Percentiles rank a stretch among this genome's conserved stretches.
Evolutionary conservation across 2,329 filamentous ascomycete genomes (phyloP).

Genomic region (Alternaria postmessia): DNA sequence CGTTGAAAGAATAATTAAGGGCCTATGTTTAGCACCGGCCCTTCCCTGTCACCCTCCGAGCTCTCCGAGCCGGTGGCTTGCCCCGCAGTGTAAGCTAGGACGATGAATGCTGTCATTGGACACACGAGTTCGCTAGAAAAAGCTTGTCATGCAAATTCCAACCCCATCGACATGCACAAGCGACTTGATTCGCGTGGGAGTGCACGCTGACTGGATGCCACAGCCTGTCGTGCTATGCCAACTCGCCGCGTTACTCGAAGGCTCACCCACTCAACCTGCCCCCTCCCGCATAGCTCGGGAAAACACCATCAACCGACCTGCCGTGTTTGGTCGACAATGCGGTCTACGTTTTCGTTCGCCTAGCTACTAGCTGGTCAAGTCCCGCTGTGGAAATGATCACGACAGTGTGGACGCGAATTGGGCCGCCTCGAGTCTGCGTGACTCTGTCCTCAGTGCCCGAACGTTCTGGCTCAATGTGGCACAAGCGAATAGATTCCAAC

Average conservation of each 20-base stretch:
- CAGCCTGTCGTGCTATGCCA: slow-evolving; percentile 42
- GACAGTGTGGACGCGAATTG: slow-evolving; percentile 34
- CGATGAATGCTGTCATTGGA: slow-evolving; percentile 40
- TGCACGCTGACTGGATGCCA: slow-evolving; percentile 43
- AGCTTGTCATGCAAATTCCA: slow-evolving; percentile 50
- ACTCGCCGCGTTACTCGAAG: slow-evolving; percentile 40
- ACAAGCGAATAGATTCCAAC: slow-evolving; percentile 33
- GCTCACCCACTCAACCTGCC: slow-evolving; percentile 17
- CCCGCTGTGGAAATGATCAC: slow-evolving; percentile 47
- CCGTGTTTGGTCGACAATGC: slow-evolving; percentile 39
- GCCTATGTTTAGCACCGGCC: slow-evolving; percentile 41
- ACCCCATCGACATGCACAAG: slow-evolving; percentile 35
- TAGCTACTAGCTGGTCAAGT: slow-evolving; percentile 32
- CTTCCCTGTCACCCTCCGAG: slow-evolving; percentile 35
- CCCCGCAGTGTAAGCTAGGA: slow-evolving; percentile 30
- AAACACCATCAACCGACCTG: slow-evolving; percentile 42
- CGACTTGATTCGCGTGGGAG: slow-evolving; percentile 40
- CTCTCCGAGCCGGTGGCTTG: slow-evolving; percentile 30
- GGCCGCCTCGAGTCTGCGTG: slow-evolving; percentile 31
- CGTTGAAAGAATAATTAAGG: slow-evolving; percentile 39
- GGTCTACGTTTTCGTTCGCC: slow-evolving; percentile 33
- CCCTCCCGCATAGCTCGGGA: slow-evolving; percentile 33
- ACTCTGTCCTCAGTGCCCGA: slow-evolving; percentile 23
- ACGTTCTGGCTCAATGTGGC: slow-evolving; percentile 28
- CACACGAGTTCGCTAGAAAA: slow-evolving; percentile 32